phyloP scores from a whole-genome alignment of 1,139 yeast genomes.

The Diutina pseudorugosa region DNA sequence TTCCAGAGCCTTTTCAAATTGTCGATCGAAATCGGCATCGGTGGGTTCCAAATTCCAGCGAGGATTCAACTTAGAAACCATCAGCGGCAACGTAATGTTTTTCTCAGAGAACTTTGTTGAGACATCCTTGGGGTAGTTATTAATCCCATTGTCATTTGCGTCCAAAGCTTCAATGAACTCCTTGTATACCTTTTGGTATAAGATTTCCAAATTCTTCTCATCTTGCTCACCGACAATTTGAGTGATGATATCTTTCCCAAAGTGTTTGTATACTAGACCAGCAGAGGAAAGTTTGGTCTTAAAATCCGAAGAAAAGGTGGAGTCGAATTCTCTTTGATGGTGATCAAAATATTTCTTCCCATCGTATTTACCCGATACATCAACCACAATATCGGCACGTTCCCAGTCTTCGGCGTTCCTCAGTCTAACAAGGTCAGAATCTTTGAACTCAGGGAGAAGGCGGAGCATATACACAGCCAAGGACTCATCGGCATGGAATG shows the following conservation, averaged over 20 bases:
- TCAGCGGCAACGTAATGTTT: conserved; percentile 70
- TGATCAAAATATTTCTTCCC: conserved; percentile 84
- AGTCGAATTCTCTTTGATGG: conserved; percentile 63
- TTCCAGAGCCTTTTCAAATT: conserved; percentile 59
- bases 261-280: conserved; percentile 88
- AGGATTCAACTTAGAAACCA: conserved; percentile 71
- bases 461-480: conserved; percentile 82
- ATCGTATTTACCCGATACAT: conserved; percentile 91
- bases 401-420: conserved; percentile 80
- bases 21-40: conserved; percentile 54
- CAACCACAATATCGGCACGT: conserved; percentile 82
- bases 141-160: conserved; percentile 92
- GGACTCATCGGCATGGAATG: conserved; percentile 97
- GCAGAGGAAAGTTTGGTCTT: conserved; percentile 83
- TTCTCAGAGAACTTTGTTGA: conserved; percentile 34
- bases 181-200: conserved; percentile 66
- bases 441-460: conserved; percentile 54
- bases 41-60: conserved; percentile 61
- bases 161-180: conserved; percentile 86
- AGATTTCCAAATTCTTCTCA: conserved; percentile 37
- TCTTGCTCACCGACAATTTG: conserved; percentile 8
- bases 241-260: conserved; percentile 68
- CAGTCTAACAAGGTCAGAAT: conserved; percentile 66
- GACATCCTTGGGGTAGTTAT: conserved; percentile 49
- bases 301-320: conserved; percentile 23